A percentile compares a stretch with the other conserved stretches of the same genome.
Evolutionary conservation across 2,329 filamentous ascomycete genomes (phyloP).

Genomic region (Fusarium zealandicum): DNA sequence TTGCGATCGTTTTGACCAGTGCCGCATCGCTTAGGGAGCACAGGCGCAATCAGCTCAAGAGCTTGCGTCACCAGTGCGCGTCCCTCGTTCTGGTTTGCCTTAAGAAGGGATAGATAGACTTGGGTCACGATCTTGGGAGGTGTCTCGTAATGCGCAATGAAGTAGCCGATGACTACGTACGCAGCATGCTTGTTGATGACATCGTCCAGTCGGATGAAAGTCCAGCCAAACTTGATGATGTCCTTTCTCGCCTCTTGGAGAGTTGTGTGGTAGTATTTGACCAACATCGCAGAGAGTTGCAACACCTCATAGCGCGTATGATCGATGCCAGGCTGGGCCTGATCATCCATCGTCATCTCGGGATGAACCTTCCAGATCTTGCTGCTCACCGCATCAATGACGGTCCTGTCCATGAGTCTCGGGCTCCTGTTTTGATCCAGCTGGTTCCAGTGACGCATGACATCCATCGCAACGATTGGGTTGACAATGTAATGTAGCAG

Average conservation of each 20-base stretch:
- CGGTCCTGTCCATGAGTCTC: conserved; percentile 81
- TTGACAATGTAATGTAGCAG: conserved; percentile 92
- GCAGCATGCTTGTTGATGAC: conserved; percentile 99
- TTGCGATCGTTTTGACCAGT: conserved; percentile 72
- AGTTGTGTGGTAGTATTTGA: conserved; percentile 91
- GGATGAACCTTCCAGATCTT: conserved; percentile 94
- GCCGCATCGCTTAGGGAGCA: conserved; percentile 84
- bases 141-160: conserved; percentile 96
- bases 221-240: conserved; percentile 99
- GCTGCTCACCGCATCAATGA: conserved; percentile 89
- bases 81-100: conserved; percentile 94
- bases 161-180: conserved; percentile 96
- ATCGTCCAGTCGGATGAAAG: conserved; percentile 96
- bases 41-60: conserved; percentile 91
- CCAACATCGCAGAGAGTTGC: conserved; percentile 90
- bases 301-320: conserved; percentile 96
- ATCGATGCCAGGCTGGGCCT: conserved; percentile 84
- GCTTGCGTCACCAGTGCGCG: conserved; percentile 92
- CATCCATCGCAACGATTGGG: conserved; percentile 94
- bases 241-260: conserved; percentile 94
- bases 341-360: conserved; percentile 82
- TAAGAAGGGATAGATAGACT: conserved; percentile 89
- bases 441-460: conserved; percentile 80
- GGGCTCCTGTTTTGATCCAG: conserved; percentile 64
- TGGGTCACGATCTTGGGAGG: conserved; percentile 95